A percentile compares a stretch with the other conserved stretches of the same genome.
phyloP scores from a whole-genome alignment of 169 alveolate genomes.

The Eimeria falciformis region DNA sequence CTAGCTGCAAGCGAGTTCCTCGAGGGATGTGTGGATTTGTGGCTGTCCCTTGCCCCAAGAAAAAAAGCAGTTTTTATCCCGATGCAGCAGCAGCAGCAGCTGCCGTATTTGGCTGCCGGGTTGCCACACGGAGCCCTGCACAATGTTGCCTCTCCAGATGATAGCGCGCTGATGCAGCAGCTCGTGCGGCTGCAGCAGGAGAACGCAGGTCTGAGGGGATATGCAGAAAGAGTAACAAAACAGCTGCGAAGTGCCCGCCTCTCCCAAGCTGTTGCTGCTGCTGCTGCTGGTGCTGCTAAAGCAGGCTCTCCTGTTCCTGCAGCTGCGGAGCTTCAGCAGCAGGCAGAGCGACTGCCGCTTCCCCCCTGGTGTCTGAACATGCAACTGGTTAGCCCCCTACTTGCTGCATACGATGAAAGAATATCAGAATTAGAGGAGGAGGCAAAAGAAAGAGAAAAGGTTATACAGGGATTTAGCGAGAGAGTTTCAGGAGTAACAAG shows the following conservation, averaged over 20 bases:
- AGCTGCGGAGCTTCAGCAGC: constrained; percentile 51
- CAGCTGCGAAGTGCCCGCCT: constrained; percentile 70
- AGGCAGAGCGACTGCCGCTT: constrained; percentile 63
- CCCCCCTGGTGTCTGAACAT: constrained; percentile 79
- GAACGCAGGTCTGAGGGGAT: constrained; percentile 66
- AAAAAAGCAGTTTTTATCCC: no score
- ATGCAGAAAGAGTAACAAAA: constrained; percentile 75
- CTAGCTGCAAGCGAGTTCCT: background rate
- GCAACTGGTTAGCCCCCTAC: constrained; percentile 78
- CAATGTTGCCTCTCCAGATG: background rate
- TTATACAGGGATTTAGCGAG: constrained; percentile 55
- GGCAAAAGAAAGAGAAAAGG: constrained; percentile 59
- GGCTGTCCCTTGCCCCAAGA: no score
- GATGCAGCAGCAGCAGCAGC: constrained; percentile 25
- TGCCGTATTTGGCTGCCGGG: background rate
- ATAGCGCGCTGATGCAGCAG: constrained; percentile 75
- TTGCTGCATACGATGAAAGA: constrained; percentile 78
- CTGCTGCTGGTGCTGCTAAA: constrained; percentile 32
- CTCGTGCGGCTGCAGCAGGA: constrained; percentile 74
- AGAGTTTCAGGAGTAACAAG: constrained; percentile 51
- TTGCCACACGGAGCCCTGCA: background rate
- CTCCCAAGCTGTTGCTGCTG: constrained; percentile 62
- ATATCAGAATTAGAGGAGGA: constrained; percentile 69
- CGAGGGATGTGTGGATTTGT: background rate
- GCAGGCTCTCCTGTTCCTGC: constrained; percentile 14